These are phyloP conservation scores for Hibiscus tridactylites DNA, from an alignment of 345 rosid genomes.

Conservation along the genomic window DNA sequence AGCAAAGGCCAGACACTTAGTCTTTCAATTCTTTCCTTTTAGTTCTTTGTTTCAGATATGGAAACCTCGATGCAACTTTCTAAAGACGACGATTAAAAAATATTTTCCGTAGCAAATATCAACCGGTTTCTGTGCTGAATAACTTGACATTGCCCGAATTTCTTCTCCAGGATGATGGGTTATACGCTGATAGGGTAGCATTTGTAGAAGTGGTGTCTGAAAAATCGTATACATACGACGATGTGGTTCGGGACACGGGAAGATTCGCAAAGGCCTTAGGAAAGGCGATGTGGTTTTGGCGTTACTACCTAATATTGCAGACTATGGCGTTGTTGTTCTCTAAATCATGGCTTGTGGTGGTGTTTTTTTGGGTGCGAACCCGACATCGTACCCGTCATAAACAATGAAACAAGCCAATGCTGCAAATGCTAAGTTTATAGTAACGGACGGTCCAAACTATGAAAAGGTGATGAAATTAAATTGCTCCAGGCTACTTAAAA, in stretches of 20 bases:
- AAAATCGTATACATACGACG: slow-evolving; percentile 55
- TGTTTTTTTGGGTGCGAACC: slow-evolving; percentile 88
- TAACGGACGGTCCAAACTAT: slow-evolving; percentile 50
- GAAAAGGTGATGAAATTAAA: slow-evolving; percentile 45
- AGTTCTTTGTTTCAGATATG: neutral
- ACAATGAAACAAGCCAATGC: slow-evolving; percentile 73
- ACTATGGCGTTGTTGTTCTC: slow-evolving; percentile 68
- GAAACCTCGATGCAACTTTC: neutral
- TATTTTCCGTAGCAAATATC: slow-evolving; percentile 55
- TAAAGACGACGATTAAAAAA: slow-evolving; percentile 19
- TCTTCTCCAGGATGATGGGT: slow-evolving; percentile 68
- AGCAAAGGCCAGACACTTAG: neutral
- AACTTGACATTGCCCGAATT: slow-evolving; percentile 68
- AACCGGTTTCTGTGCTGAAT: slow-evolving; percentile 54
- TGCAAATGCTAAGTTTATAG: slow-evolving; percentile 70
- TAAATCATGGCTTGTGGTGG: slow-evolving; percentile 93
- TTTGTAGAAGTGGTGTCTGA: slow-evolving; percentile 77
- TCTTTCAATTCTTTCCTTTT: neutral
- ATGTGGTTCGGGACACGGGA: slow-evolving; percentile 53
- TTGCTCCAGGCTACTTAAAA: neutral
- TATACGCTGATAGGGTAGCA: slow-evolving; percentile 61
- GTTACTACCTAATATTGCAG: slow-evolving; percentile 78
- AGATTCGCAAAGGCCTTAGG: slow-evolving; percentile 79
- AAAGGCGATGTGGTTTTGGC: slow-evolving; percentile 82
- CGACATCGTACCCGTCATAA: slow-evolving; percentile 60